Evolutionary conservation across 371 early-diverging fungal genomes (phyloP).

Genomic region (Apophysomyces elegans): DNA sequence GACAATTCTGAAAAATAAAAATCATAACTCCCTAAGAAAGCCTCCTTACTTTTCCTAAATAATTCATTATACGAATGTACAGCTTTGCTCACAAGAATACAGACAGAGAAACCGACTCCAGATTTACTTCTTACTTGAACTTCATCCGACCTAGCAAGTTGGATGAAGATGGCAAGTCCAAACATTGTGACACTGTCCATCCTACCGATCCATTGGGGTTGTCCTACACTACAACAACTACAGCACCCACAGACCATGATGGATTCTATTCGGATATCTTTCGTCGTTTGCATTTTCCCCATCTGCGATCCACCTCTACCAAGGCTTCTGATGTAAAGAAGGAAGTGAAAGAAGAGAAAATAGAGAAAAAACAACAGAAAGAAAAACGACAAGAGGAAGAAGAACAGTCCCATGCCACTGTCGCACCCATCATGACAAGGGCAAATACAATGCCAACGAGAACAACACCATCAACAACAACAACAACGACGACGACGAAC

Average conservation of each 20-base stretch:
- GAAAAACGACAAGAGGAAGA: too few species aligned
- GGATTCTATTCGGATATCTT: constrained; percentile 26
- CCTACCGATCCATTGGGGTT: constrained; percentile 32
- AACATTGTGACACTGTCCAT: constrained; percentile 14
- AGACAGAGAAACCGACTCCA: constrained; percentile 11
- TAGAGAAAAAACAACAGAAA: neutral
- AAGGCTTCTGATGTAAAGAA: neutral
- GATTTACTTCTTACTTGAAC: constrained; percentile 23
- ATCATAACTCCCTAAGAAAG: neutral
- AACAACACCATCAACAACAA: neutral
- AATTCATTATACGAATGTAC: constrained; percentile 6
- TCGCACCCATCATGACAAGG: neutral
- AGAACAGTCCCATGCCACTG: neutral
- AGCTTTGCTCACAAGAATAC: constrained; percentile 6
- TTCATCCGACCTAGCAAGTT: constrained; percentile 21
- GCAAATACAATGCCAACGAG: neutral
- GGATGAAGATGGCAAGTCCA: neutral
- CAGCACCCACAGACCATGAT: constrained; percentile 12
- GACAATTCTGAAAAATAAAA: neutral
- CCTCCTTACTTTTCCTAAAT: neutral
- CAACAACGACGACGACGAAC: neutral
- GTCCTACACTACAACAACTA: constrained; percentile 17
- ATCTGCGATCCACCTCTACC: constrained; percentile 14
- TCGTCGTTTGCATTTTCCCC: constrained; percentile 31
- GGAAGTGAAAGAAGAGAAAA: neutral